Conservation (phyloP, 1,284 basidiomycete species). For the Cutaneotrichosporon sp. region DNA sequence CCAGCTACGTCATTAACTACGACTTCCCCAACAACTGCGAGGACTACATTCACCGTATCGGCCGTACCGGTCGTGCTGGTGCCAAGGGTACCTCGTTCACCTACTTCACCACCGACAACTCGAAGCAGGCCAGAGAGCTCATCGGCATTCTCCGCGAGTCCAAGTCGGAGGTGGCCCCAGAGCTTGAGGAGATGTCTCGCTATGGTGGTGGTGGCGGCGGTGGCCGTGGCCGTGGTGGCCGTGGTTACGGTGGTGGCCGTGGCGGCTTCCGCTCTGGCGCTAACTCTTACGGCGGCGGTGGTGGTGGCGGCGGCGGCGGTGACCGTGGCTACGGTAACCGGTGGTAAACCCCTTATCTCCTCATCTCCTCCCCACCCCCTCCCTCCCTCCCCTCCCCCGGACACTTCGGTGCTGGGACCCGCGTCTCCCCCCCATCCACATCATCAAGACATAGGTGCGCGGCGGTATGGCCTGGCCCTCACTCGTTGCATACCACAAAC, state of each 20-base stretch:
- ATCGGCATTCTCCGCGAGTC: slow-evolving; percentile 85
- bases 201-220: slow-evolving; percentile 66
- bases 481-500: slow-evolving; percentile 4
- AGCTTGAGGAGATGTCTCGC: slow-evolving; percentile 89
- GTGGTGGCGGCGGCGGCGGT: slow-evolving; percentile 45
- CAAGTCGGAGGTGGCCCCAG: slow-evolving; percentile 80
- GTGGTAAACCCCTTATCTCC: slow-evolving; percentile 25
- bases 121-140: slow-evolving; percentile 89
- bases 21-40: slow-evolving; percentile 80
- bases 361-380: not conserved
- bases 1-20: slow-evolving; percentile 62
- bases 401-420: not conserved
- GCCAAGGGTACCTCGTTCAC: slow-evolving; percentile 74
- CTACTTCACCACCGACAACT: slow-evolving; percentile 94
- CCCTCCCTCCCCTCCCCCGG: not conserved
- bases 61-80: slow-evolving; percentile 61
- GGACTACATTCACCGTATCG: slow-evolving; percentile 60
- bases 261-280: slow-evolving; percentile 37
- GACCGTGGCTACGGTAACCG: slow-evolving; percentile 45
- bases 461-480: slow-evolving; percentile 6
- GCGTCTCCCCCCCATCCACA: not conserved
- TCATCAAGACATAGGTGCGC: slow-evolving; percentile 8
- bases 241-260: slow-evolving; percentile 58
- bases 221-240: slow-evolving; percentile 49
- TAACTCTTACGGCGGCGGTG: slow-evolving; percentile 24